Evolutionary conservation across 305 asterid genomes (phyloP), one percentile per base, ranked within the genome.

Genomic region (Stenogyne calaminthoides): DNA sequence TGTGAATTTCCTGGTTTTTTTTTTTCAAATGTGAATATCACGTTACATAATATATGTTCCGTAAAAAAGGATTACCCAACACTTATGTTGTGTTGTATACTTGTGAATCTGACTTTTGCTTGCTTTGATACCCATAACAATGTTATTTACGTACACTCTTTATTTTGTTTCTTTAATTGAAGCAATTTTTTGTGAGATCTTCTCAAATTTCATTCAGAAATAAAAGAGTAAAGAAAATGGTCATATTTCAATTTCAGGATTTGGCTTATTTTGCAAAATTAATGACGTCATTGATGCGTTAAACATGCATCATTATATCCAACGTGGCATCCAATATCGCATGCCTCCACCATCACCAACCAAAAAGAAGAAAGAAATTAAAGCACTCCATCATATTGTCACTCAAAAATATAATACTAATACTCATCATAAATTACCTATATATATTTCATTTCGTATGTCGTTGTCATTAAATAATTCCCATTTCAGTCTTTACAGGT

Each of bases 311-410:
- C 82, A 79, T 52, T 8, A 3, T 1, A 12, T 27, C n/a, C 67
- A 15, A 79, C 58, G 82, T 69, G 79, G 81, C 78, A 32, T 67
- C 78, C 74, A 73, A 60, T 46, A 9, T 22, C 59, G 67, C 77
- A 59, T 64, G 80, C 82, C 14, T 71, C 57, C 60, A 55, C 39
- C 64, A 55, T 20, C 39, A 58, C 20, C 11, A 40, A 44, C n/a
- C n/a, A 25, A 16, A 58, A 64, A 40, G 61, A 34, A 12, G 32
- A 7, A 27, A 52, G 3, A 25, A 39, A n/a, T n/a, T n/a, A n/a
- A 16, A 16, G 64, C 77, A 74, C 82, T 81, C 77, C n/a, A n/a
- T n/a, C n/a, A n/a, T n/a, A n/a, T n/a, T n/a, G 51, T 32, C 40
- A 29, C 64, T 25, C 64, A 56, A 55, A 19, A 55, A 55, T n/a